Percentiles rank a stretch among this genome's conserved stretches.
Evolutionary conservation across 75 land plant genomes (phyloP).

Genomic region (Picea glauca): DNA sequence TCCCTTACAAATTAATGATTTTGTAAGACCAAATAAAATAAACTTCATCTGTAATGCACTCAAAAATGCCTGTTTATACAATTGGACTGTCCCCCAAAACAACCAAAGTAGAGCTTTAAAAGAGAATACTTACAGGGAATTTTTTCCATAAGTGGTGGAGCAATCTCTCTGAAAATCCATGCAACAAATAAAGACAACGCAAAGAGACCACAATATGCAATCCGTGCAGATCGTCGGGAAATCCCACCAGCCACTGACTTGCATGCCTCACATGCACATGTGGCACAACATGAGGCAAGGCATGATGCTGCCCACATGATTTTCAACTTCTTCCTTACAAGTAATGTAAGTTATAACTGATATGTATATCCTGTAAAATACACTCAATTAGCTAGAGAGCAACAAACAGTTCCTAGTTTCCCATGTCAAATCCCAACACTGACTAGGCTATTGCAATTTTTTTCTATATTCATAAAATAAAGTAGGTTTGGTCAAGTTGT

Average conservation of each 20-base stretch:
- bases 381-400: too few relatives aligned
- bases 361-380: too few relatives aligned
- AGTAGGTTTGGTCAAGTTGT: too few relatives aligned
- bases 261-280: conserved; percentile 74
- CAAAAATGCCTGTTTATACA: not conserved
- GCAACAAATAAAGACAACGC: conserved; percentile 73
- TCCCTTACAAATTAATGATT: not conserved
- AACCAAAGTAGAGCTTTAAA: not conserved
- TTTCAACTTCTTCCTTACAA: not conserved
- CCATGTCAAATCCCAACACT: too few relatives aligned
- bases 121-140: conserved; percentile 56
- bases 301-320: conserved; percentile 74
- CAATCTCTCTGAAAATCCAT: conserved; percentile 80
- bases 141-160: conserved; percentile 66
- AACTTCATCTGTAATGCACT: not conserved
- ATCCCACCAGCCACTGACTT: conserved; percentile 71
- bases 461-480: too few relatives aligned
- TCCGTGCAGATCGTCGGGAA: conserved; percentile 72
- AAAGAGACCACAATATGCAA: conserved; percentile 91
- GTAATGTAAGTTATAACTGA: too few relatives aligned
- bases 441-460: too few relatives aligned
- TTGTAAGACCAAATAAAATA: not conserved
- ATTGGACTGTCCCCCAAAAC: not conserved
- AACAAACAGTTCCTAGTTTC: too few relatives aligned
- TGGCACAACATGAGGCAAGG: conserved; percentile 62